Conservation (phyloP, 192 early-diverging fungal genomes). For the Linnemannia hyalina region DNA sequence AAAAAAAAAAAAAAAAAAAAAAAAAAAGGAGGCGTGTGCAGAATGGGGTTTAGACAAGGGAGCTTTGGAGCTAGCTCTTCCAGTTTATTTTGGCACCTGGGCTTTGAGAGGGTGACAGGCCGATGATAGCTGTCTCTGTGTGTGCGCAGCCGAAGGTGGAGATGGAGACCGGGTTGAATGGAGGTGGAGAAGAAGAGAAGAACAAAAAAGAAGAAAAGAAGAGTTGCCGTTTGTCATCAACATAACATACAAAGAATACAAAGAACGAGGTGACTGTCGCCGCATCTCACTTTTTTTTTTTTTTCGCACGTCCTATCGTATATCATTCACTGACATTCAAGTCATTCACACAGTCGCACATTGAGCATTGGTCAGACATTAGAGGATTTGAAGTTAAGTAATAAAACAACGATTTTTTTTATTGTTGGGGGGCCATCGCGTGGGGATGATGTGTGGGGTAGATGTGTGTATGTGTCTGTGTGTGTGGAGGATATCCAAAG, state of each 20-base stretch:
- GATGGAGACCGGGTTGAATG: background rate
- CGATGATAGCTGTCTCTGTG: background rate
- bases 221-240: background rate
- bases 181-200: background rate
- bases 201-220: background rate
- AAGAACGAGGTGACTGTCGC: background rate
- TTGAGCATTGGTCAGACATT: background rate
- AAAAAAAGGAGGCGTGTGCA: background rate
- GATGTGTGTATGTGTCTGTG: background rate
- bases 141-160: background rate
- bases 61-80: background rate
- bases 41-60: background rate
- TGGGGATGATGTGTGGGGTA: constrained; percentile 2
- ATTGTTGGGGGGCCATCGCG: constrained; percentile 5
- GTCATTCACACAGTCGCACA: background rate
- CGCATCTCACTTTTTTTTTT: background rate
- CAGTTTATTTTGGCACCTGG: background rate
- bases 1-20: background rate
- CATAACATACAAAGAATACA: too few species aligned
- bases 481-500: constrained; percentile 51
- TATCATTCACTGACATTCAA: too few species aligned
- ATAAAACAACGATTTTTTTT: background rate
- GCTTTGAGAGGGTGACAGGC: background rate
- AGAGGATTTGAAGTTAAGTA: background rate
- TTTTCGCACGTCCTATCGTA: too few species aligned